Base-by-base conservation (phyloP, 768 basidiomycete species). In the Mycena rebaudengoi region DNA sequence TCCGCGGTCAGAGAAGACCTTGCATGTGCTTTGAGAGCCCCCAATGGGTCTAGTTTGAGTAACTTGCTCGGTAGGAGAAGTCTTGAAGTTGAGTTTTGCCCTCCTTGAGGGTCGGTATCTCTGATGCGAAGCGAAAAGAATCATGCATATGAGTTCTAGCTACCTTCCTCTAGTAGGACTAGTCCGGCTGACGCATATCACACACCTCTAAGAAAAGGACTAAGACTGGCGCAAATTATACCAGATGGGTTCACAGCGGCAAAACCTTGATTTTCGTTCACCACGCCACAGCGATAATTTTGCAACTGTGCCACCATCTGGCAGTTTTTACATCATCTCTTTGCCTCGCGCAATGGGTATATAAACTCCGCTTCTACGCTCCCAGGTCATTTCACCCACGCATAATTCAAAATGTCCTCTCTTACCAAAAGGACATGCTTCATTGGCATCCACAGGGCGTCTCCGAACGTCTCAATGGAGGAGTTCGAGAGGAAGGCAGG, bases 401-500 rank as follows among this genome's bases (percentile, higher is more conserved):
- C 57, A 46, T 28, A 45, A 37, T 58, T 14, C 39, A 51, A 37
- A 52, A 60, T 60, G 59, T 33, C 49, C 50, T 45, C 58, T 40
- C 32, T 28, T 23, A 50, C 50, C 18, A 44, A 41, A 25, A 40
- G 13, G 32, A 29, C 50, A 11, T 52, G 59, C 44, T 62, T 62
- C 37, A 62, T 62, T 44, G 37, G 60, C 37, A 62, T 62, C 33
- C 60, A 62, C 52, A 62, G 25, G 52, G 51, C 51, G 20, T 52
- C 60, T 21, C n/a, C 45, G 20, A 28, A 62, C 60, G 35, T 62
- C 33, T 30, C 60, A 41, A 20, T 51, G n/a, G 26, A 25, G 35
- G 60, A 62, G 44, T 62, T 62, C 37, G 60, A 62, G 35, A 28
- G 25, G 18, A 62, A 62, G 21, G 60, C 41, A 13, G 37, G 39